Evolutionary conservation across 2,329 filamentous ascomycete species (phyloP), one percentile per base, ranked within the genome.

Genomic region (Fusarium xyrophilum): DNA sequence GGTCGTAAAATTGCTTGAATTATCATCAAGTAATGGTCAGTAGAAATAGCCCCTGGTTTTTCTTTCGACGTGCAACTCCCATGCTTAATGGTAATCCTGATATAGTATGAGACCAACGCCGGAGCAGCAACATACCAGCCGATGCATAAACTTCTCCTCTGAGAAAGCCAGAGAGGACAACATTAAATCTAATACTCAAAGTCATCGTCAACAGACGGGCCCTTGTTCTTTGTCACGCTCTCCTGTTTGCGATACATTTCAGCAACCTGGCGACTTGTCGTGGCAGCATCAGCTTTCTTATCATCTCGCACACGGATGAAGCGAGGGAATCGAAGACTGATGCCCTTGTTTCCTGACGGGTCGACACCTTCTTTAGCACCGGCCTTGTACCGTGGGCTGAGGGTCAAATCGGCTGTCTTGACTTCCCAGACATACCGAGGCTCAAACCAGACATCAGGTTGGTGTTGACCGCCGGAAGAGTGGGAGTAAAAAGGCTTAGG

Each of bases 401-500:
- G 86, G 3, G 96, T 98, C 73, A 99, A 80, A 82, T 99, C 96
- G 2, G 96, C 96, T 15, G 95, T 97, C 83, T 95, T 97, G 72
- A 99, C 94, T 80, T 99, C 96, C 96, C 96, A 99, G 3, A 99
- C 96, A 74, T 91, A 90, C 42, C 89, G 89, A 17, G 96, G 93
- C 83, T 99, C 96, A 77, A 99, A 96, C 96, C 96, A 99, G 38
- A 99, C 93, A 78, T 99, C 96, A 3, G 96, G 96, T 78, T 99
- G 96, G 77, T 98, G 93, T 80, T 97, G 95, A 51, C 89, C 89
- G 52, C 92, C 93, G 0, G 85, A 82, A 7, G 91, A 93, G 79
- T 99, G 96, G 2, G 89, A 85, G 80, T 98, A 99, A 79, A 97
- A 99, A 0, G 96, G 96, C 76, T 99, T 99, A 3, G 95, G 88